A percentile compares a stretch with the other conserved stretches of the same genome.
Conservation (phyloP, 1,284 basidiomycete genomes). For the Rhodotorula sp. region DNA sequence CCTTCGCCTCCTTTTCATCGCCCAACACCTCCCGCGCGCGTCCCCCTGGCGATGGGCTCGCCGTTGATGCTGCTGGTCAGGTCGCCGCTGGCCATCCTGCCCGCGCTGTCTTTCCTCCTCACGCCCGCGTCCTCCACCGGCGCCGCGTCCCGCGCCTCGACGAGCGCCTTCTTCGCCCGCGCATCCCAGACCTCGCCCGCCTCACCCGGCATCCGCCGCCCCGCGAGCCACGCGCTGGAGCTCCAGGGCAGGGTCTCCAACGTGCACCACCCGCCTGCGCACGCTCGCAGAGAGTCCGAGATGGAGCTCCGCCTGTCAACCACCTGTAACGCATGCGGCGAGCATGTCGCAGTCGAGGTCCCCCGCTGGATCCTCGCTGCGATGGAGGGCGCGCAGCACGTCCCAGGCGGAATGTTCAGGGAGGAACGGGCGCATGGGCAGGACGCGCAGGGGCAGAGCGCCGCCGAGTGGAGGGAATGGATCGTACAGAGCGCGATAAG, state of each 20-base stretch:
- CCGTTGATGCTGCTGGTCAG: neutral
- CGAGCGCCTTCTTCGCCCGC: conserved; percentile 1
- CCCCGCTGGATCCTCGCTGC: conserved; percentile 13
- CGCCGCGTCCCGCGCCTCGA: neutral
- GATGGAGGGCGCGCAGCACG: neutral
- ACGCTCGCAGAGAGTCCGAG: too few relatives aligned
- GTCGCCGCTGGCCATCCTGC: neutral
- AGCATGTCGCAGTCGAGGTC: conserved; percentile 1
- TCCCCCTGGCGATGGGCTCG: neutral
- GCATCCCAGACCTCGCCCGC: too few relatives aligned
- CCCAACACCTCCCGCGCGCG: neutral
- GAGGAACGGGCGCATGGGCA: too few relatives aligned
- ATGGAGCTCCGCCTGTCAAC: conserved; percentile 2
- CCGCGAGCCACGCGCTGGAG: neutral
- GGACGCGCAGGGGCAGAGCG: neutral
- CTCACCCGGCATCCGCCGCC: neutral
- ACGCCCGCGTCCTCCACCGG: neutral
- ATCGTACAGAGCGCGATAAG: conserved; percentile 2
- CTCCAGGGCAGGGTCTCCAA: neutral
- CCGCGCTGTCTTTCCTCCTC: conserved; percentile 1
- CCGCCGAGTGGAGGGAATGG: neutral
- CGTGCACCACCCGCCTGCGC: neutral
- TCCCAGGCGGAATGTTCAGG: neutral
- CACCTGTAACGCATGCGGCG: neutral
- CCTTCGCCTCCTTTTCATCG: neutral